A percentile compares a stretch with the other conserved stretches of the same genome.
Evolutionary conservation across 495 filamentous ascomycete species (phyloP).

Genomic region (Evansstolkia leycettana): DNA sequence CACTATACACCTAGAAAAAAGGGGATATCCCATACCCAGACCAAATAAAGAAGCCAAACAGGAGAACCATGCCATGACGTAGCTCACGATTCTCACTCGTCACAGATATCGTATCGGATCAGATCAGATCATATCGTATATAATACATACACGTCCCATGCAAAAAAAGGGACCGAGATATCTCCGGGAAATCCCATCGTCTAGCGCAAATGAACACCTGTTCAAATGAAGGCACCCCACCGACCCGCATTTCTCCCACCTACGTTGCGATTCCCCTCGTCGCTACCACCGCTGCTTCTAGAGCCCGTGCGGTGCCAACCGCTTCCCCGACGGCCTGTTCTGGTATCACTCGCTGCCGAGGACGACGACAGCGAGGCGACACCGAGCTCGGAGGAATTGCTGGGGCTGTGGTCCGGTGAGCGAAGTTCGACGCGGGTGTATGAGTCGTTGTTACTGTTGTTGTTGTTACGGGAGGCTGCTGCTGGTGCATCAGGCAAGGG

Average conservation of each 20-base stretch:
- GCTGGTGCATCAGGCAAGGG: not conserved
- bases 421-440: constrained; percentile 1
- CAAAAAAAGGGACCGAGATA: too few relatives aligned
- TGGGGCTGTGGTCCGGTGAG: not conserved
- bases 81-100: too few relatives aligned
- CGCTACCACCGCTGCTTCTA: not conserved
- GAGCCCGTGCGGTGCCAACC: not conserved
- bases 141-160: too few relatives aligned
- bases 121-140: too few relatives aligned
- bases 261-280: not conserved
- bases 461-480: not conserved
- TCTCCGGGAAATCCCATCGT: too few relatives aligned
- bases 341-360: not conserved
- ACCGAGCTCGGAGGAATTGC: not conserved
- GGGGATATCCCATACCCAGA: too few relatives aligned
- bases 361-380: not conserved
- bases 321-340: not conserved
- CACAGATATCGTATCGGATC: too few relatives aligned
- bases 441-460: not conserved
- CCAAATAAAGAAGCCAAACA: too few relatives aligned
- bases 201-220: too few relatives aligned
- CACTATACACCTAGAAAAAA: too few relatives aligned
- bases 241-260: too few relatives aligned
- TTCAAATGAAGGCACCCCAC: not conserved
- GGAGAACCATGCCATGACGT: too few relatives aligned